These are phyloP conservation scores for Nepenthes gracilis DNA, from an alignment of 148 eudicot species.

Conservation along the genomic window DNA sequence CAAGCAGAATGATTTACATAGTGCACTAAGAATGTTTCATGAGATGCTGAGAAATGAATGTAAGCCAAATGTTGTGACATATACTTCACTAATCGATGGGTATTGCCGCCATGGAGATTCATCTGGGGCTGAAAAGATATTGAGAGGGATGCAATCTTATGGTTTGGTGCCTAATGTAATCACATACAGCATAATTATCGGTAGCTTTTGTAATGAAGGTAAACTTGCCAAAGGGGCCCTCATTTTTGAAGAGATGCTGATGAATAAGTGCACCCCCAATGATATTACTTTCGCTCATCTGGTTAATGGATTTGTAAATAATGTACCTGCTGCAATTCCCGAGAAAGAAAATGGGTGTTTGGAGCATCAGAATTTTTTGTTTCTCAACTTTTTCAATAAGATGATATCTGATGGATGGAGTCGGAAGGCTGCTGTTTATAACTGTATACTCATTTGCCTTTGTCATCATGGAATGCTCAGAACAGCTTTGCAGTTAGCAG, in stretches of 20 bases:
- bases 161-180: slow-evolving; percentile 41
- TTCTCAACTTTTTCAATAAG: slow-evolving; percentile 29
- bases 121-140: slow-evolving; percentile 20
- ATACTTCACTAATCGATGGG: slow-evolving; percentile 41
- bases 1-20: slow-evolving; percentile 28
- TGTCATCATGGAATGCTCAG: slow-evolving; percentile 55
- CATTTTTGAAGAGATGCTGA: slow-evolving; percentile 38
- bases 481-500: slow-evolving; percentile 43
- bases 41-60: slow-evolving; percentile 43
- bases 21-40: slow-evolving; percentile 52
- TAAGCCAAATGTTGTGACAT: slow-evolving; percentile 40
- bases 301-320: slow-evolving; percentile 60
- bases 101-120: slow-evolving; percentile 27
- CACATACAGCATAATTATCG: slow-evolving; percentile 34
- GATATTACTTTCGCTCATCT: slow-evolving; percentile 63
- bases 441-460: slow-evolving; percentile 65
- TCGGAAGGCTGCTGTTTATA: slow-evolving; percentile 49
- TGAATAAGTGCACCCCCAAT: slow-evolving; percentile 45
- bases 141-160: slow-evolving; percentile 27
- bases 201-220: slow-evolving; percentile 39
- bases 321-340: slow-evolving; percentile 3
- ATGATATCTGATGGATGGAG: slow-evolving; percentile 51
- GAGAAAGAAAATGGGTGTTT: slow-evolving; percentile 12
- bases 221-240: slow-evolving; percentile 31
- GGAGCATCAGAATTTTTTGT: slow-evolving; percentile 17